These are phyloP conservation scores for Yamadazyma dendronema DNA, from an alignment of 1,139 yeast species.

Conservation along the genomic window DNA sequence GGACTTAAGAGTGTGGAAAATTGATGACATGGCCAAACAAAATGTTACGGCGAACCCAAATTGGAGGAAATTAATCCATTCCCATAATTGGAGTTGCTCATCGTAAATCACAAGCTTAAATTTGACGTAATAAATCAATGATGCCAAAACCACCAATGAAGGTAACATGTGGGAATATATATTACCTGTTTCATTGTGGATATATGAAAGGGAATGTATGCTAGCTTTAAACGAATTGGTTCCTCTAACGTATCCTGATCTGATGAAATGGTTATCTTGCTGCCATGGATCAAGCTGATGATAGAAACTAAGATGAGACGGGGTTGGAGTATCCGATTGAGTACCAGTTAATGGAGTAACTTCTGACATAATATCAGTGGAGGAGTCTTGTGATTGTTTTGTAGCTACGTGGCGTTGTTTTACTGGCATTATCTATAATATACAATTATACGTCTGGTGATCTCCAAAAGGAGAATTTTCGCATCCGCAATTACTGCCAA, in stretches of 20 bases:
- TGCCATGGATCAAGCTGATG: conserved; percentile 77
- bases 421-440: too few species aligned
- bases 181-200: conserved; percentile 87
- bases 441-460: too few species aligned
- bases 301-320: conserved; percentile 19
- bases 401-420: too few species aligned
- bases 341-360: not conserved
- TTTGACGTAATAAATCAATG: conserved; percentile 24
- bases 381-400: not conserved
- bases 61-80: conserved; percentile 34
- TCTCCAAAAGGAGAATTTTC: not conserved
- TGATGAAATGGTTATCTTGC: conserved; percentile 76
- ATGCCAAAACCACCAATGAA: conserved; percentile 38
- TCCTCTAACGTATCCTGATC: conserved; percentile 72
- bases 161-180: conserved; percentile 82
- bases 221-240: conserved; percentile 56
- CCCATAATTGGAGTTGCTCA: conserved; percentile 43
- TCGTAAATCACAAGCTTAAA: conserved; percentile 34
- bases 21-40: conserved; percentile 73
- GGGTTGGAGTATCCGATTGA: not conserved
- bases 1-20: conserved; percentile 73
- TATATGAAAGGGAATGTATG: conserved; percentile 54
- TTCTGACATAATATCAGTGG: not conserved
- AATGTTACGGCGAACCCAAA: conserved; percentile 41
- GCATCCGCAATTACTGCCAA: not conserved